Conservation (phyloP, 192 early-diverging fungal species). For the Coemansia sp. region DNA sequence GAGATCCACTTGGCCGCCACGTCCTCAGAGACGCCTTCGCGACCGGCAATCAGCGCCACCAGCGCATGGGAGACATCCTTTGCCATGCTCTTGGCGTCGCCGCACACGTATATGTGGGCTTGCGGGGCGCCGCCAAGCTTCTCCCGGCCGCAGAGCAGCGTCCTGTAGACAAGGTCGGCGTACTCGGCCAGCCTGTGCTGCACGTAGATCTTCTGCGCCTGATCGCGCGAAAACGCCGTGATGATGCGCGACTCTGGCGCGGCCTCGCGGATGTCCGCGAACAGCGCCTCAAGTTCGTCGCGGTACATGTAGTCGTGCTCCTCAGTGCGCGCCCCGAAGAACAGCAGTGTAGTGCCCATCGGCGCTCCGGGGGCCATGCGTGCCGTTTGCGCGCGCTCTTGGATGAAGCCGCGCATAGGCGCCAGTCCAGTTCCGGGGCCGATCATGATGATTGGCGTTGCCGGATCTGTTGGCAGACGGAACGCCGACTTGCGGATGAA, state of each 20-base stretch:
- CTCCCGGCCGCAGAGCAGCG: conserved; percentile 66
- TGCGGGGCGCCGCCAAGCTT: conserved; percentile 41
- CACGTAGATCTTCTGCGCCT: conserved; percentile 89
- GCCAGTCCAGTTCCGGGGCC: conserved; percentile 99
- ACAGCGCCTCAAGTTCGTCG: conserved; percentile 71
- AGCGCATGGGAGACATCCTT: conserved; percentile 77
- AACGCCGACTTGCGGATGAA: conserved; percentile 90
- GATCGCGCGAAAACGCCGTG: conserved; percentile 89
- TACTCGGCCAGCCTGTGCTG: conserved; percentile 84
- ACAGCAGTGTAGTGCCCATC: conserved; percentile 81
- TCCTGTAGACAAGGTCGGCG: conserved; percentile 74
- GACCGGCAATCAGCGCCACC: conserved; percentile 63
- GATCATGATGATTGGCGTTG: conserved; percentile 90
- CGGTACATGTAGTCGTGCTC: conserved; percentile 89
- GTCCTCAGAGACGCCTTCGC: conserved; percentile 64
- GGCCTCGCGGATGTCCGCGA: conserved; percentile 55
- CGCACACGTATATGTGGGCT: conserved; percentile 88
- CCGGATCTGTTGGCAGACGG: conserved; percentile 79
- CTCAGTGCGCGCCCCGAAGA: conserved; percentile 89
- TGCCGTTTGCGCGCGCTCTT: conserved; percentile 72
- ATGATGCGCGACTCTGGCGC: conserved; percentile 67
- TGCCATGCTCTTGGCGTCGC: conserved; percentile 97
- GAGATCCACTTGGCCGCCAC: conserved; percentile 63
- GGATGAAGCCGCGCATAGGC: conserved; percentile 94
- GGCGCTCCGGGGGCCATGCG: conserved; percentile 58